Evolutionary conservation across 805 yeast species (phyloP).

Genomic region (Candida multigemmis): DNA sequence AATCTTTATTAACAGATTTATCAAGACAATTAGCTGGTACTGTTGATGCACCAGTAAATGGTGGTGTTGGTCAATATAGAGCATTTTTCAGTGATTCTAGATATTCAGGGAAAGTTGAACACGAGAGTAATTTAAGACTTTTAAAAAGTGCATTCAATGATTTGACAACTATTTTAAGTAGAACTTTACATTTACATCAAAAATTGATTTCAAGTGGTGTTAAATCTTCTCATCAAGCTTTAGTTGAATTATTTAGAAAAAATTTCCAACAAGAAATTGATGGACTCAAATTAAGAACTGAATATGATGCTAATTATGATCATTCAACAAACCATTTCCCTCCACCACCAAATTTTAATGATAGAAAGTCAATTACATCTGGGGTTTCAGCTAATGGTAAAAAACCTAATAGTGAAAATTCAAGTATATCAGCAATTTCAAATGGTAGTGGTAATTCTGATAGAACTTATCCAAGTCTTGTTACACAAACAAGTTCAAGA

Average conservation of each 20-base stretch:
- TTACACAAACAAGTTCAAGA: slow-evolving; percentile 1
- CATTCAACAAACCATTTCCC: slow-evolving; percentile 9
- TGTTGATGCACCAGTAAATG: slow-evolving; percentile 87
- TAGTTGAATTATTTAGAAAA: slow-evolving; percentile 52
- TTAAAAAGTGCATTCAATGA: slow-evolving; percentile 53
- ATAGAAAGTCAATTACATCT: neutral
- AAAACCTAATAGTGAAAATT: slow-evolving; percentile 9
- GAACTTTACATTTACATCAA: slow-evolving; percentile 64
- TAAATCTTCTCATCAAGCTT: slow-evolving; percentile 56
- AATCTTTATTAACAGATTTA: slow-evolving; percentile 49
- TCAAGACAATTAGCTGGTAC: slow-evolving; percentile 75
- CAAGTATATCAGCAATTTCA: slow-evolving; percentile 6
- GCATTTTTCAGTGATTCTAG: slow-evolving; percentile 45
- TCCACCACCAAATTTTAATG: slow-evolving; percentile 4
- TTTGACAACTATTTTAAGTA: slow-evolving; percentile 52
- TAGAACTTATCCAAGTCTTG: slow-evolving; percentile 1
- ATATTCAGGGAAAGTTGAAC: slow-evolving; percentile 22
- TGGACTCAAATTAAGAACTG: slow-evolving; percentile 25
- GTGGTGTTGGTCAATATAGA: slow-evolving; percentile 82
- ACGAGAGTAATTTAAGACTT: slow-evolving; percentile 20
- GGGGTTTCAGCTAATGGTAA: slow-evolving; percentile 7
- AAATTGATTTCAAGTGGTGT: slow-evolving; percentile 47
- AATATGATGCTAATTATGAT: slow-evolving; percentile 19
- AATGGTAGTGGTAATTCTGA: slow-evolving; percentile 8
- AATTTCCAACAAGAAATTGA: slow-evolving; percentile 64